Evolutionary conservation across 139 green algal species (phyloP).

Genomic region (Chlamydomonas incerta): DNA sequence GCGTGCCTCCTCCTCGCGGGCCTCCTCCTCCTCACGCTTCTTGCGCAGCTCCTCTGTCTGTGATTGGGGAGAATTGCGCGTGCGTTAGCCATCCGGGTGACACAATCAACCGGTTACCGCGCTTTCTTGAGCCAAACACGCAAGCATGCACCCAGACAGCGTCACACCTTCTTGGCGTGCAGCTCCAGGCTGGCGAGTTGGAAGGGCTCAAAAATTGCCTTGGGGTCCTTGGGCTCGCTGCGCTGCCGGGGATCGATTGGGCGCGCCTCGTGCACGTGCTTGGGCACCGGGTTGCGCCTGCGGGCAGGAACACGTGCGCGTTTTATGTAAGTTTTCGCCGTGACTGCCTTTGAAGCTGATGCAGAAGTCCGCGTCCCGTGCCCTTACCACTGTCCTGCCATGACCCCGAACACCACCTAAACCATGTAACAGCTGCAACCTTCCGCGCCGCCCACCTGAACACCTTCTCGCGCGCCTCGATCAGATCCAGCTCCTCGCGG

Average conservation of each 20-base stretch:
- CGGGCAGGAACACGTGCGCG: too few relatives aligned
- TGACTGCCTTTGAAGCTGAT: too few relatives aligned
- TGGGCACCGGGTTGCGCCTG: constrained; percentile 50
- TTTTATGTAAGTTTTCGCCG: too few relatives aligned
- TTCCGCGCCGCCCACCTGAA: constrained; percentile 30
- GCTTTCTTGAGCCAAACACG: too few relatives aligned
- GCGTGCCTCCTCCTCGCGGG: constrained; percentile 31
- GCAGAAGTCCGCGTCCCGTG: too few relatives aligned
- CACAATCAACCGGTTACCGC: too few relatives aligned
- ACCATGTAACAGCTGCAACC: too few relatives aligned
- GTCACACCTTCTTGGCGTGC: constrained; percentile 26
- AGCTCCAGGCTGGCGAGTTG: constrained; percentile 44
- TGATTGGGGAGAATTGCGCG: too few relatives aligned
- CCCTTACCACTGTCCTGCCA: too few relatives aligned
- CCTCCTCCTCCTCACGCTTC: constrained; percentile 22
- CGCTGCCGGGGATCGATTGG: constrained; percentile 38
- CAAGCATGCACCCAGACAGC: too few relatives aligned
- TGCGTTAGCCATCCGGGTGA: too few relatives aligned
- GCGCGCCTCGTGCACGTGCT: constrained; percentile 51
- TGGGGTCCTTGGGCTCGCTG: constrained; percentile 45
- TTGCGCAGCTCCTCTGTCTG: constrained; percentile 32
- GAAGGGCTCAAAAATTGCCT: constrained; percentile 52
- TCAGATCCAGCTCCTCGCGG: constrained; percentile 42
- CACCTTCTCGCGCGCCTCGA: constrained; percentile 42
- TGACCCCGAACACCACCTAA: too few relatives aligned